Evolutionary conservation across 768 basidiomycete genomes (phyloP), one percentile per base, ranked within the genome.

Genomic region (Plicaturopsis crispa): DNA sequence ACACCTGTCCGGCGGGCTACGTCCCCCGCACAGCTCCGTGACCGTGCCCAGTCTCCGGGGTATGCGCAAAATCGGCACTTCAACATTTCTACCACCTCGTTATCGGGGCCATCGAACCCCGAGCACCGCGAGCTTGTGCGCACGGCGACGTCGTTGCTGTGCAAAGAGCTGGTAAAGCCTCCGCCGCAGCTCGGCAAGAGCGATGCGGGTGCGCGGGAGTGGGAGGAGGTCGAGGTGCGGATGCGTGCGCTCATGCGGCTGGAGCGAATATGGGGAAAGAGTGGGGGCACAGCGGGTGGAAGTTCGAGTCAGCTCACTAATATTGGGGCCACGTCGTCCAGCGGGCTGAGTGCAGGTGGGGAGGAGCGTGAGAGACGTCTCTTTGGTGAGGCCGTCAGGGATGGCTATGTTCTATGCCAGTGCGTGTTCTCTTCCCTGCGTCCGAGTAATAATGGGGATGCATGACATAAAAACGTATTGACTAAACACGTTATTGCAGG

Each of bases 331-430:
- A 48, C 51, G 20, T 48, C 48, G 28, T 55, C 61, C 12, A 56
- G 52, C 30, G 64, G 70, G 16, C 43, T 68, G 13, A 67, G 69
- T 47, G 61, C 65, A 17, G 63, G 67, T 20, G 80, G 80, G 24
- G 87, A 85, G 59, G 87, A 89, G 46, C 68, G 80, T 50, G 86
- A 92, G 59, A 64, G 82, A 45, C 70, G 67, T 38, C 56, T 75
- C 22, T 94, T 92, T 50, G 66, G 69, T 23, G 86, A 91, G 38
- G 78, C 84, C 1, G 54, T 93, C 39, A 63, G 78, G 49, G 91
- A 94, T 62, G 91, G 91, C 1, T 84, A 80, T 56, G 74, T 93
- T 16, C 70, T 94, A 17, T 92, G 91, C 78, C 81, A 87, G 91
- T 93, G 53, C 64, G 90, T 79, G 24, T 45, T 28, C 31, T 41